phyloP scores from a whole-genome alignment of 192 early-diverging fungal species.

The Coemansia sp. region DNA sequence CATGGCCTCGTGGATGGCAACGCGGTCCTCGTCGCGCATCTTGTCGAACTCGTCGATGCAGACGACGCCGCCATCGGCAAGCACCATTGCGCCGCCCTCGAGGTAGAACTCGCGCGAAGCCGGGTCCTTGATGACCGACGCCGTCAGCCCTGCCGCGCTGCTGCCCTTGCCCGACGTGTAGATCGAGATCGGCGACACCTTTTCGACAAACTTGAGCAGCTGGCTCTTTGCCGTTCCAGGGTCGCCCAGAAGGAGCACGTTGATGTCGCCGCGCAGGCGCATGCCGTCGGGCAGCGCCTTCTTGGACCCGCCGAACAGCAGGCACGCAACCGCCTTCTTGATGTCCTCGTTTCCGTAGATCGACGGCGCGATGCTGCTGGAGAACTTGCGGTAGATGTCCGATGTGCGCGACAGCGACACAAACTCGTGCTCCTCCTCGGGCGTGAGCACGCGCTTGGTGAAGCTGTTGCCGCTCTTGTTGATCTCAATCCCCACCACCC shows the following conservation, averaged over 20 bases:
- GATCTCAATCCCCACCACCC: constrained; percentile 88
- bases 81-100: constrained; percentile 99
- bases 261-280: constrained; percentile 96
- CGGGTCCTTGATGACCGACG: constrained; percentile 93
- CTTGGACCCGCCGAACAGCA: constrained; percentile 96
- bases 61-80: constrained; percentile 98
- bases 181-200: constrained; percentile 96
- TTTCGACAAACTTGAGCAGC: constrained; percentile 97
- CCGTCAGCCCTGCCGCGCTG: constrained; percentile 98
- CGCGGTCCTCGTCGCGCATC: constrained; percentile 99
- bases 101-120: constrained; percentile 92
- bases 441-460: constrained; percentile 72
- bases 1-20: constrained; percentile 99
- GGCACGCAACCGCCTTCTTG: constrained; percentile 91
- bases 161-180: constrained; percentile 99
- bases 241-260: constrained; percentile 95
- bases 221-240: constrained; percentile 99
- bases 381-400: constrained; percentile 87
- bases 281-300: constrained; percentile 96
- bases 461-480: constrained; percentile 70
- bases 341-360: constrained; percentile 98
- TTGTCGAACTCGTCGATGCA: constrained; percentile 99
- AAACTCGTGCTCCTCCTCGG: constrained; percentile 92
- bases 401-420: constrained; percentile 82
- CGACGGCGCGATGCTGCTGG: constrained; percentile 91